A percentile compares a stretch with the other conserved stretches of the same genome.
phyloP scores from a whole-genome alignment of 2,329 filamentous ascomycete genomes.

The Fusarium chaquense region DNA sequence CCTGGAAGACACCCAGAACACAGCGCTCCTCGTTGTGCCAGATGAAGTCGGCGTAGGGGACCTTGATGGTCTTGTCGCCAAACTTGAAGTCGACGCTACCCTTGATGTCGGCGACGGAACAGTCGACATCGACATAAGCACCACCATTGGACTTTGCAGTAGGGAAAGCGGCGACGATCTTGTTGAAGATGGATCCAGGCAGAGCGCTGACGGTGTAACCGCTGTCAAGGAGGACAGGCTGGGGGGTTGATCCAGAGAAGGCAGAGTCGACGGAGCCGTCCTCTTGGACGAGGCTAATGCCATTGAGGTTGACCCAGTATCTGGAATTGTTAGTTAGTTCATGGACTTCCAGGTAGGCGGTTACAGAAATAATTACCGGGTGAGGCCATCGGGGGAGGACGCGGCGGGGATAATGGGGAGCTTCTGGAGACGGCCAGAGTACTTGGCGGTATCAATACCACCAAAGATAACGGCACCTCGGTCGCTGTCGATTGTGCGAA shows the following conservation, averaged over 20 bases:
- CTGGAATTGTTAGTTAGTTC: conserved; percentile 38
- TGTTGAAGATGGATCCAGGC: conserved; percentile 65
- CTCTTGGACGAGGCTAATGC: conserved; percentile 51
- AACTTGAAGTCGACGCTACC: conserved; percentile 63
- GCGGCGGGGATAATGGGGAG: conserved; percentile 65
- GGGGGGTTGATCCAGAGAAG: conserved; percentile 54
- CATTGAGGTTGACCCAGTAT: conserved; percentile 59
- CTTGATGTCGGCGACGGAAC: conserved; percentile 50
- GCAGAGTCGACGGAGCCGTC: conserved; percentile 58
- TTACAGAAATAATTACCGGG: conserved; percentile 40
- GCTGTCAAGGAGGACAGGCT: conserved; percentile 71
- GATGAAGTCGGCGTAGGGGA: conserved; percentile 61
- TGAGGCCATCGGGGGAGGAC: conserved; percentile 51
- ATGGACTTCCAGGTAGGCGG: neutral
- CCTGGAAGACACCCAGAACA: conserved; percentile 61
- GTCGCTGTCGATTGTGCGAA: conserved; percentile 49
- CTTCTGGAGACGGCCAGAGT: conserved; percentile 64
- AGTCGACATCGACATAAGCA: conserved; percentile 63
- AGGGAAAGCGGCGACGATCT: conserved; percentile 58
- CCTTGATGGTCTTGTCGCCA: conserved; percentile 58
- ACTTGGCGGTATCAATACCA: conserved; percentile 69
- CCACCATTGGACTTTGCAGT: conserved; percentile 57
- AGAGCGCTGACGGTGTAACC: conserved; percentile 77
- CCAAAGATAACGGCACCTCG: conserved; percentile 62
- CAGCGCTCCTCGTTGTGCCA: conserved; percentile 52